Evolutionary conservation across 2,329 filamentous ascomycete species (phyloP).

Genomic region (Penicillium sp.): DNA sequence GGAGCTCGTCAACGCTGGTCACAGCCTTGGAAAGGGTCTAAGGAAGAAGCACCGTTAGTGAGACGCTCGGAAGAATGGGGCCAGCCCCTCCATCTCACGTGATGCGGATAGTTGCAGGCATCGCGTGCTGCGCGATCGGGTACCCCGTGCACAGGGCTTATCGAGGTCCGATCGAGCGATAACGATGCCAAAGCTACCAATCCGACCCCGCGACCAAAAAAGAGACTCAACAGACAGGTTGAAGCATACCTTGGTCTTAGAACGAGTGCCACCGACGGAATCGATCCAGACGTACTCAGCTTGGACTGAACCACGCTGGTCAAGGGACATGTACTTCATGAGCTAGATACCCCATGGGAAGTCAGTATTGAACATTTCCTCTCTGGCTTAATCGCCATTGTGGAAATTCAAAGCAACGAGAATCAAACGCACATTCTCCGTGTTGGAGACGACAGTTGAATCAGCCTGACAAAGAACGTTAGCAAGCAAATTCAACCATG

Average conservation of each 20-base stretch:
- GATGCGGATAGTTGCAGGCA: conserved; percentile 29
- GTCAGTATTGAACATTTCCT: conserved; percentile 43
- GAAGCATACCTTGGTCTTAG: conserved; percentile 87
- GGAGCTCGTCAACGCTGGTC: conserved; percentile 61
- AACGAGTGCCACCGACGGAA: conserved; percentile 75
- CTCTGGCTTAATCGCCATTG: conserved; percentile 30
- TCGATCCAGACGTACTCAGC: conserved; percentile 99
- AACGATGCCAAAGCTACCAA: conserved; percentile 5
- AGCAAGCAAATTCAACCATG: conserved; percentile 10
- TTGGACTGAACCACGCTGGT: conserved; percentile 84
- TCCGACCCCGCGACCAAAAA: neutral
- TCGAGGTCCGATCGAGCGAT: conserved; percentile 13
- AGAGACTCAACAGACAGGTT: conserved; percentile 4
- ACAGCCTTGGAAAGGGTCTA: conserved; percentile 65
- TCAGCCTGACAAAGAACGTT: conserved; percentile 34
- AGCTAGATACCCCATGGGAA: conserved; percentile 58
- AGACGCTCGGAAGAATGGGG: neutral
- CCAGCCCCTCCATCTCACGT: conserved; percentile 24
- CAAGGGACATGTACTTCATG: conserved; percentile 85
- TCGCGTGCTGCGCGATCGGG: conserved; percentile 18
- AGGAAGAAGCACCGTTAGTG: conserved; percentile 8
- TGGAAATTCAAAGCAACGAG: conserved; percentile 30
- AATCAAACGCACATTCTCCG: conserved; percentile 46
- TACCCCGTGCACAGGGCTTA: conserved; percentile 30
- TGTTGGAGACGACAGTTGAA: conserved; percentile 48